Percentiles rank a stretch among this genome's conserved stretches.
Evolutionary conservation across 306 rosid genomes (phyloP).

Genomic region (Dryas alaskensis): DNA sequence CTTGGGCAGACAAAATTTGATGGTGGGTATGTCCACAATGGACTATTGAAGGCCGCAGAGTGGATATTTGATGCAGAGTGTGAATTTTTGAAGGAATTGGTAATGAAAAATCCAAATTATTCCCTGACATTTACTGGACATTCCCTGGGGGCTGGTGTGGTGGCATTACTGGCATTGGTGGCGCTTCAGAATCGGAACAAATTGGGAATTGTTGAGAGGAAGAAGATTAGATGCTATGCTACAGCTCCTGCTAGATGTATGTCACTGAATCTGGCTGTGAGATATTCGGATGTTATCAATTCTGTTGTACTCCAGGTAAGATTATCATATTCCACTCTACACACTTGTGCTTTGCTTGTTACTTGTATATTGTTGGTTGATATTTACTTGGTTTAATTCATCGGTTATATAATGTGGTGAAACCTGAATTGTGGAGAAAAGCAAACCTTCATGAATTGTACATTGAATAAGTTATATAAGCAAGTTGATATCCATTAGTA

Average conservation of each 20-base stretch:
- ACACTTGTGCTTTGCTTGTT: not conserved
- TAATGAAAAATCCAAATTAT: slow-evolving; percentile 58
- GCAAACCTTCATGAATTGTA: not conserved
- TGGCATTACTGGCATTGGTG: slow-evolving; percentile 68
- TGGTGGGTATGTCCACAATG: slow-evolving; percentile 95
- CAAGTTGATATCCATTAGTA: not conserved
- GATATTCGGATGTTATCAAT: slow-evolving; percentile 87
- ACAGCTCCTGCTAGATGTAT: slow-evolving; percentile 83
- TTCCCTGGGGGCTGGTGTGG: slow-evolving; percentile 95
- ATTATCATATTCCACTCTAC: slow-evolving; percentile 17
- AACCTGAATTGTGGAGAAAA: slow-evolving; percentile 7
- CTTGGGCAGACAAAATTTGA: slow-evolving; percentile 76
- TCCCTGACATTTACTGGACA: slow-evolving; percentile 70
- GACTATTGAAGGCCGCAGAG: slow-evolving; percentile 76
- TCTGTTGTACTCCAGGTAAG: slow-evolving; percentile 85
- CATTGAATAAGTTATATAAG: not conserved
- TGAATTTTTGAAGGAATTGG: slow-evolving; percentile 58
- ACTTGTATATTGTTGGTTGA: not conserved
- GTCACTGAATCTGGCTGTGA: slow-evolving; percentile 93
- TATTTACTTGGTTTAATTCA: not conserved
- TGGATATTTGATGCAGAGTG: slow-evolving; percentile 71
- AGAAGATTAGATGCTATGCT: slow-evolving; percentile 72
- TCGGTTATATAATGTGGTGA: not conserved
- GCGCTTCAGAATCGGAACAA: slow-evolving; percentile 53
- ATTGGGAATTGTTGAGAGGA: slow-evolving; percentile 67